Evolutionary conservation across 1,284 basidiomycete genomes (phyloP), one percentile per base, ranked within the genome.

Genomic region (Cryptococcus depauperatus): DNA sequence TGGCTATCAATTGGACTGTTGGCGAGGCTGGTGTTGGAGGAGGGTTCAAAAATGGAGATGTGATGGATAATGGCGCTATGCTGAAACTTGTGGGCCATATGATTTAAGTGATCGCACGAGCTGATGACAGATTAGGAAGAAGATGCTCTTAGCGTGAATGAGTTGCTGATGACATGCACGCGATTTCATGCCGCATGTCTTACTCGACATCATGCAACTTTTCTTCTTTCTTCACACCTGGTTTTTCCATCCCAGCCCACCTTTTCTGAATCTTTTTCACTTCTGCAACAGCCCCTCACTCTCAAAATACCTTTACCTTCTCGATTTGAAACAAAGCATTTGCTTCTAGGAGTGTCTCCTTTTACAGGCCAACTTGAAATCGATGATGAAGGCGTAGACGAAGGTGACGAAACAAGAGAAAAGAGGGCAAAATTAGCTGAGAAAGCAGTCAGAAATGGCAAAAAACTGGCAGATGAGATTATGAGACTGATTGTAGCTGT

Each of bases 351-450:
- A 7, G 59, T 67, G 4, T 64, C 64, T 14, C 37, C 60, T 2
- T 50, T 54, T 4, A 60, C 55, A n/a, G 66, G 66, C 0, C 47
- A 60, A 21, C 45, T 69, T 7, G 65, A 67, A 29, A 62, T 69
- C 33, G 59, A 60, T 16, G 66, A 69, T 47, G 56, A 54, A 34
- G 61, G 56, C n/a, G 59, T 53, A 11, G n/a, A n/a, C n/a, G 54
- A 47, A 33, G 54, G 52, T 32, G 33, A 46, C 23, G 56, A 57
- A 18, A 56, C 46, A 11, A 41, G 58, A 45, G 43, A 37, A 10
- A 28, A 27, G 9, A 43, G 63, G 19, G 61, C 58, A 3, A 50
- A 55, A 37, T 34, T 60, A 33, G 56, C 59, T 4, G 56, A 54
- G 7, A 51, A 44, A 4, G 52, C 47, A 23, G 54, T 63, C 32